Base-by-base conservation (phyloP, 106 monocot genomes). In the Amphibolis antarctica region DNA sequence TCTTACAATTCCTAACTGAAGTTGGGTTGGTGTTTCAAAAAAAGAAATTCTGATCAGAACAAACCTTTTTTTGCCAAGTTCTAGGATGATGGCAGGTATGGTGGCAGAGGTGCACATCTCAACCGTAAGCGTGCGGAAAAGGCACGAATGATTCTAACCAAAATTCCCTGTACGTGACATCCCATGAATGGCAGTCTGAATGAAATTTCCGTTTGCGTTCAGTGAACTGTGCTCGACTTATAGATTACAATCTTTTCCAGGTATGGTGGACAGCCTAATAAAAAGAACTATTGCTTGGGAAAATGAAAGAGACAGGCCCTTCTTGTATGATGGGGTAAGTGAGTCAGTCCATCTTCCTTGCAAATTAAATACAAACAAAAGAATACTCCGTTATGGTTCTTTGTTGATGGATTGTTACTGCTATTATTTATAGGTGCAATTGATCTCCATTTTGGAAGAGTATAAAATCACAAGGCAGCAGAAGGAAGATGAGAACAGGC, bases 241-340 rank as follows among this genome's bases (percentile, higher is more conserved):
- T n/a, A n/a, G n/a, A n/a, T n/a, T n/a, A n/a, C n/a, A n/a, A n/a
- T 55, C 42, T 18, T 59, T 56, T 45, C 10, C 63, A 93, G 94
- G 68, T 72, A 85, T 96, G 42, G 82, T 96, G 2, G 86, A 89
- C 68, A 96, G 72, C 62, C 74, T 96, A 25, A 90, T 82, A 42
- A 77, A 63, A 42, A 86, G 46, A 71, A 84, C 80, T 5, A 82
- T 90, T 72, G 78, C 75, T 10, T 96, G 96, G 96, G 96, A 96
- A 63, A 74, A 86, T 55, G 82, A 80, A 69, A 79, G 78, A 59
- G 82, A 77, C 31, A 85, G 21, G 50, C 76, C 76, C 1, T 96
- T 96, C 65, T 59, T 90, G 52, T 96, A 96, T 77, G 86, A 96
- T 74, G 96, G 96, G 80, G 96, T 96, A 43, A 67, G 83, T 46